Conservation (phyloP, 225 moss, liverwort and hornwort genomes). For the Marchantia polymorpha region DNA sequence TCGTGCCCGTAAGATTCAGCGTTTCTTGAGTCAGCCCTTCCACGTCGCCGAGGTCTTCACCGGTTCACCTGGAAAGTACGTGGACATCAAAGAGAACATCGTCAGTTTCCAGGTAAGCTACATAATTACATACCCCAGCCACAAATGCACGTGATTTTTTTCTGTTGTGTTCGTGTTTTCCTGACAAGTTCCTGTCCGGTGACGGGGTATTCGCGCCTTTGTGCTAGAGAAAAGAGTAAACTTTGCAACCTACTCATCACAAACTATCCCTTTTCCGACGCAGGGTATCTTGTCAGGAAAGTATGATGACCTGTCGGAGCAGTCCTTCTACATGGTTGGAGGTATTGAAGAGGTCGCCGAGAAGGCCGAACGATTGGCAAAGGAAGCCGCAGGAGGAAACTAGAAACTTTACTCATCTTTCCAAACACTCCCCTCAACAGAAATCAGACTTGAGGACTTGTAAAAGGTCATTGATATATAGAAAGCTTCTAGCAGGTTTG, state of each 20-base stretch:
- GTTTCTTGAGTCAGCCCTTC: conserved; percentile 96
- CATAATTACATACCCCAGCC: too few species aligned
- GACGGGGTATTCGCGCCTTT: neutral
- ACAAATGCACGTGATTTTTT: too few species aligned
- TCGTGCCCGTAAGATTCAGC: conserved; percentile 87
- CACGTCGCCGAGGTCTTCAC: conserved; percentile 97
- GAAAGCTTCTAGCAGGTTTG: conserved; percentile 30
- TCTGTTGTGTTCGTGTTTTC: too few species aligned
- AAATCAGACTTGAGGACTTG: conserved; percentile 26
- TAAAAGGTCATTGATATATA: conserved; percentile 30
- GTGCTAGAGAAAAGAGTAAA: too few species aligned
- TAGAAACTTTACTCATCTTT: conserved; percentile 23
- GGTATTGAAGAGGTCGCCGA: conserved; percentile 81
- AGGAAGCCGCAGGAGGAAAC: conserved; percentile 50
- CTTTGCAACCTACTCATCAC: too few species aligned
- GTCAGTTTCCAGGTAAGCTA: conserved; percentile 73
- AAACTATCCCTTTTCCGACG: neutral
- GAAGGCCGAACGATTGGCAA: conserved; percentile 79
- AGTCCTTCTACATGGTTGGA: conserved; percentile 90
- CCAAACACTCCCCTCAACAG: conserved; percentile 16
- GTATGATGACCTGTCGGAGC: conserved; percentile 83
- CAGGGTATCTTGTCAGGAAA: conserved; percentile 81
- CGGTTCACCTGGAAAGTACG: conserved; percentile 91
- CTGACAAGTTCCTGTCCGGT: too few species aligned
- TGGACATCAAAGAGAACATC: conserved; percentile 90